Evolutionary conservation across 768 basidiomycete species (phyloP).

Genomic region (Trametes cingulata): DNA sequence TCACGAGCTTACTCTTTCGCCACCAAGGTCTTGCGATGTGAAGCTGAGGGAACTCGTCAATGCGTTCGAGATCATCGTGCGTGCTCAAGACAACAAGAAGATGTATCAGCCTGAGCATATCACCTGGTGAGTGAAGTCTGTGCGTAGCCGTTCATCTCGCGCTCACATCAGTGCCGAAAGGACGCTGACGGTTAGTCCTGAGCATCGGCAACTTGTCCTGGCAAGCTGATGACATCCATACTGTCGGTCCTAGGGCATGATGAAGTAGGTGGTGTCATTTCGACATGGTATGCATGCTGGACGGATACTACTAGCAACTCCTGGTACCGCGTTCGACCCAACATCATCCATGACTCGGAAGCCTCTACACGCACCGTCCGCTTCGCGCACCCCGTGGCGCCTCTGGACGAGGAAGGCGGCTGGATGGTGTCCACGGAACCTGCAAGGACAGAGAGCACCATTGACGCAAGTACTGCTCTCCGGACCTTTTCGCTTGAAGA

Average conservation of each 20-base stretch:
- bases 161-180: background rate
- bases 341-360: background rate
- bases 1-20: too few species aligned
- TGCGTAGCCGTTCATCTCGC: background rate
- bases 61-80: conserved; percentile 17
- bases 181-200: background rate
- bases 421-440: conserved; percentile 23
- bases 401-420: conserved; percentile 17
- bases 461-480: background rate
- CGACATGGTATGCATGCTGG: background rate
- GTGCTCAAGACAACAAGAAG: conserved; percentile 22
- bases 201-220: too few species aligned
- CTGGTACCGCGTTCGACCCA: conserved; percentile 24
- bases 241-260: conserved; percentile 21
- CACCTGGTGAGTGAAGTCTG: conserved; percentile 12
- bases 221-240: too few species aligned
- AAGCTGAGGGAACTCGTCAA: conserved; percentile 17
- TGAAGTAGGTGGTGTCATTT: conserved; percentile 18
- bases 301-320: conserved; percentile 15
- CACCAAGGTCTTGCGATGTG: conserved; percentile 23
- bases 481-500: conserved; percentile 37
- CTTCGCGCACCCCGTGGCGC: conserved; percentile 22
- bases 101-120: conserved; percentile 27
- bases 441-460: background rate
- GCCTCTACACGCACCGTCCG: conserved; percentile 1